Evolutionary conservation across 1,284 basidiomycete species (phyloP), one percentile per base, ranked within the genome.

Genomic region (Tetrapyrgos nigripes): DNA sequence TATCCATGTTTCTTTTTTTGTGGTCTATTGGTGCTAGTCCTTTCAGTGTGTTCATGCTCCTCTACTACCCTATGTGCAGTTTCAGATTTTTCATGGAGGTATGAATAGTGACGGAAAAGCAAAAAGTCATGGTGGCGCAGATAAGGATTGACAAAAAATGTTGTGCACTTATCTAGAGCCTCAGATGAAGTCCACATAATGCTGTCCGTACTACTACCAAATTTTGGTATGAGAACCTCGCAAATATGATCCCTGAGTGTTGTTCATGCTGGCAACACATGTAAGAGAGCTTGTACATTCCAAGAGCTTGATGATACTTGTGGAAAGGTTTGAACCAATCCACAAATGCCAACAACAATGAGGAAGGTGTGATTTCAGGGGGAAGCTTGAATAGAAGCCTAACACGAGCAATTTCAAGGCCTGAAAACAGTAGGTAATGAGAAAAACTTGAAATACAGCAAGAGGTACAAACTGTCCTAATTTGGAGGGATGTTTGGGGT

Each of bases 281-380:
- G n/a, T 46, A 55, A 5, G 53, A 50, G 29, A 62, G 23, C 3
- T 37, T 46, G 26, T 60, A 57, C 23, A 62, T 60, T 2, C 59
- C 59, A 2, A 58, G 53, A 13, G 53, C 37, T 1, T 40, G 9
- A 19, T 60, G 49, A 17, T 48, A 28, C 23, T 46, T 53, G 5
- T 49, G 54, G 17, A 63, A 53, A 2, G 62, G 62, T 26, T 40
- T 63, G 45, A 48, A 60, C 62, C 62, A 63, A 49, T 63, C 59
- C n/a, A 63, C 24, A 23, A 57, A 62, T 1, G 55, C 58, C 6
- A 62, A 55, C 9, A 52, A 57, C 4, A 29, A 24, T 3, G 27
- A 5, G 28, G 50, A 47, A 19, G 48, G 35, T 23, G 24, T 45
- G 26, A 53, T 53, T 14, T 60, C 58, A 5, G 57, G 31, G 3